phyloP scores from a whole-genome alignment of 495 filamentous ascomycete species.

The Cryomyces minteri region DNA sequence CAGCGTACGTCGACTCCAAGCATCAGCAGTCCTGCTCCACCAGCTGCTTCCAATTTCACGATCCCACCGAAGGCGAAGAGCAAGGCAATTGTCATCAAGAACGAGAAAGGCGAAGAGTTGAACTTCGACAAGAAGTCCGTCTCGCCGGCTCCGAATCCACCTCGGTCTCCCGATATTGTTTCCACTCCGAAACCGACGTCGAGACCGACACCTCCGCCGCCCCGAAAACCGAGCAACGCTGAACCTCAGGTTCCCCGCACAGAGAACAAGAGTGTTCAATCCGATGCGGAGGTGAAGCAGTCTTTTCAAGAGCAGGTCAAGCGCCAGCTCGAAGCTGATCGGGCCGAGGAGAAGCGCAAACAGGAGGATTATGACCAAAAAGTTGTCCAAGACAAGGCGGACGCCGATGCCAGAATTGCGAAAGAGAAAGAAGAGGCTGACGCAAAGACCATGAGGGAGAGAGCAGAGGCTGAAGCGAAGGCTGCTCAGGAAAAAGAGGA shows the following conservation, averaged over 20 bases:
- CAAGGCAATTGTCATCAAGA: constrained; percentile 58
- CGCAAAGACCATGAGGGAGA: constrained; percentile 22
- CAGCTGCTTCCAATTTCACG: constrained; percentile 23
- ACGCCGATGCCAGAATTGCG: constrained; percentile 25
- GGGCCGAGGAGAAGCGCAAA: constrained; percentile 31
- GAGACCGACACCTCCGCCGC: constrained; percentile 37
- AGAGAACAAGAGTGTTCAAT: constrained; percentile 42
- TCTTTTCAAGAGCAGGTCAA: constrained; percentile 51
- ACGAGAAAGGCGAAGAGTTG: constrained; percentile 48
- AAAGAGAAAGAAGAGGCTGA: constrained; percentile 20
- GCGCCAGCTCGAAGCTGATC: constrained; percentile 36
- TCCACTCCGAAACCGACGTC: constrained; percentile 19
- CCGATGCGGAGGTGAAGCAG: constrained; percentile 50
- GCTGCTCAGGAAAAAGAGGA: constrained; percentile 2
- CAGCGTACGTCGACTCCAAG: constrained; percentile 40
- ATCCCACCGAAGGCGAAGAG: constrained; percentile 41
- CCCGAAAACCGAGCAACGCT: constrained; percentile 30
- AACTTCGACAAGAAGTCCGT: constrained; percentile 35
- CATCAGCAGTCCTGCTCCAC: constrained; percentile 31
- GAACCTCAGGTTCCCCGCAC: constrained; percentile 33
- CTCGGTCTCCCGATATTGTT: constrained; percentile 39
- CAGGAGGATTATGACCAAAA: constrained; percentile 25
- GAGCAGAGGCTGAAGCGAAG: constrained; percentile 32
- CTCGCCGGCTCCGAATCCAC: constrained; percentile 34
- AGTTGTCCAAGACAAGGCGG: constrained; percentile 10